Evolutionary conservation across 495 filamentous ascomycete species (phyloP).

Genomic region (Neurospora sp.): DNA sequence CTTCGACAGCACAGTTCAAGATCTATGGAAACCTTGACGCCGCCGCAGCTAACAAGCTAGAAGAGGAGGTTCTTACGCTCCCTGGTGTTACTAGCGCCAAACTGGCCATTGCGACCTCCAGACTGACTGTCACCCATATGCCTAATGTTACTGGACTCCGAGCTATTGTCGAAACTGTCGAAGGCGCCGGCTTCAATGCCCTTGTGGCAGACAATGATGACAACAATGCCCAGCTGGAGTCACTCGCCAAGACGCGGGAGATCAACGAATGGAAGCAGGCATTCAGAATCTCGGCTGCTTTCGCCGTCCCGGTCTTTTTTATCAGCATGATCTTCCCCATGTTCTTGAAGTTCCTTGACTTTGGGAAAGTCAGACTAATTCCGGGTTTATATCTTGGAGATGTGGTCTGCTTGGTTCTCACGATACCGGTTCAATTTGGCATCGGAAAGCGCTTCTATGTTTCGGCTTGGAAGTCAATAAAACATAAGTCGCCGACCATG

Average conservation of each 20-base stretch:
- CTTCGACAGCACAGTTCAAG: constrained; percentile 60
- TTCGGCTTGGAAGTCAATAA: constrained; percentile 81
- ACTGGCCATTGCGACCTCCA: constrained; percentile 58
- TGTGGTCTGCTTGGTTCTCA: constrained; percentile 68
- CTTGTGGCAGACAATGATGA: constrained; percentile 85
- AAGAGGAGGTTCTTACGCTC: constrained; percentile 52
- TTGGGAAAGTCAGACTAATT: constrained; percentile 52
- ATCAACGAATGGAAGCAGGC: constrained; percentile 84
- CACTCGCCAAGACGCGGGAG: constrained; percentile 89
- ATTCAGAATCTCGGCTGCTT: constrained; percentile 61
- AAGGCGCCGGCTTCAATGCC: constrained; percentile 74
- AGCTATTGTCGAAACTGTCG: constrained; percentile 69
- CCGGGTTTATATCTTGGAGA: constrained; percentile 84
- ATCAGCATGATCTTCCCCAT: constrained; percentile 89
- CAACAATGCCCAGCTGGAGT: constrained; percentile 94
- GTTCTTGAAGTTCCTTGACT: constrained; percentile 60
- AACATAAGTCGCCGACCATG: constrained; percentile 90
- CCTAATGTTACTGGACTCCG: constrained; percentile 66
- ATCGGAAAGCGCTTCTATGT: constrained; percentile 89
- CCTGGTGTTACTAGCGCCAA: constrained; percentile 63
- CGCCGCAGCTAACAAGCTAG: constrained; percentile 57
- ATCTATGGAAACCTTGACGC: constrained; percentile 71
- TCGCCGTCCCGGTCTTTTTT: constrained; percentile 85
- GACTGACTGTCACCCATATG: constrained; percentile 59
- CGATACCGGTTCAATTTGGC: constrained; percentile 91